Evolutionary conservation across 306 rosid genomes (phyloP), one percentile per base, ranked within the genome.

Genomic region (Mimosa bimucronata): DNA sequence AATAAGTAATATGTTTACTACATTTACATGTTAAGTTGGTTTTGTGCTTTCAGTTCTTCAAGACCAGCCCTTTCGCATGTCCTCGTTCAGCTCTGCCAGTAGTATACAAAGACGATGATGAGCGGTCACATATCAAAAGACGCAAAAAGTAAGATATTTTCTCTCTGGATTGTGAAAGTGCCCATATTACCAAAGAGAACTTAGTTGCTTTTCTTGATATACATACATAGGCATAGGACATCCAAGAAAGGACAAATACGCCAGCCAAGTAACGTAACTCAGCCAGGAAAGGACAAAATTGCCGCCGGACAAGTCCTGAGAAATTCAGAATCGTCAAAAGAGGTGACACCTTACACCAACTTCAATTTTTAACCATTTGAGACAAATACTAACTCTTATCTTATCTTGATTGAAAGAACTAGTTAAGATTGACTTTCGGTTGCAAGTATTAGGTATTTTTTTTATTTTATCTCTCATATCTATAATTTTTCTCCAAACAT

Each of bases 41-140:
- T 23, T 23, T 31, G 50, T 80, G 61, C 76, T 80, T 71, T 42
- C 79, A 86, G 89, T 86, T 86, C 75, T 86, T 86, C 85, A 74
- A 61, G 53, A 41, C 87, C 11, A 75, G 52, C 77, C 89, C 87
- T 52, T 69, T 77, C 55, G 81, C 89, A 37, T 80, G 83, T 10
- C 65, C 65, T 62, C 38, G 12, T 62, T 83, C 83, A 21, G 81
- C 77, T 11, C 55, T 86, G 46, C 79, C 89, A 6, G 73, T 78
- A n/a, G 77, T 77, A 31, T 41, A 50, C 81, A 83, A 70, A 61
- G 85, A 73, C 0, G 83, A 86, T 48, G 87, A 80, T 44, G 89
- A 80, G 60, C 68, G 52, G 25, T 37, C 76, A 41, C 87, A 77
- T 25, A 48, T 6, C 0, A 83, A 37, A 68, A 83, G 85, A 77